Evolutionary conservation across 1,284 basidiomycete species (phyloP).

Genomic region (Xerocomus cyaneibrunnescens): DNA sequence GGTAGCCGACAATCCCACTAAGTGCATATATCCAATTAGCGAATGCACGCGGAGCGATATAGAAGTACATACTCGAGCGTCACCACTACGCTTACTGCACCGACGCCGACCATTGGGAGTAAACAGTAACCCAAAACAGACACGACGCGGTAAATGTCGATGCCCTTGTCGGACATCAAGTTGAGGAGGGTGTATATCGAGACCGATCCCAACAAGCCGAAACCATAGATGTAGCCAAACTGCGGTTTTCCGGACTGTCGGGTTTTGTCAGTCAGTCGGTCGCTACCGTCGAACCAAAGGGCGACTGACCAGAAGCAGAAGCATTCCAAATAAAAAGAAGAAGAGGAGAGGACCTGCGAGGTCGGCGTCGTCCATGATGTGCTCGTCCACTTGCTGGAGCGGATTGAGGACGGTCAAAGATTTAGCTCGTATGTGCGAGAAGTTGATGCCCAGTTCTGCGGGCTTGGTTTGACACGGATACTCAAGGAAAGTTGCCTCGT

Average conservation of each 20-base stretch:
- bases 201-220: conserved; percentile 91
- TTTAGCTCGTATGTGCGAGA: conserved; percentile 93
- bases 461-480: conserved; percentile 1
- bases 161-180: conserved; percentile 94
- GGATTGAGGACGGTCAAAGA: conserved; percentile 96
- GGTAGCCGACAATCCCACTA: conserved; percentile 81
- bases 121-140: conserved; percentile 98
- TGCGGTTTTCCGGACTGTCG: conserved; percentile 94
- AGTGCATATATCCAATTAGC: conserved; percentile 14
- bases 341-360: conserved; percentile 96
- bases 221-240: conserved; percentile 99
- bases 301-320: conserved; percentile 82
- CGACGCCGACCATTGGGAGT: conserved; percentile 95
- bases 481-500: neutral
- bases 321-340: conserved; percentile 91
- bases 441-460: conserved; percentile 95
- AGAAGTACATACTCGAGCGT: conserved; percentile 77
- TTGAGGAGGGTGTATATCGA: conserved; percentile 96
- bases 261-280: neutral
- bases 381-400: conserved; percentile 81
- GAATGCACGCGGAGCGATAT: neutral
- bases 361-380: conserved; percentile 99
- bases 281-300: neutral
- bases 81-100: conserved; percentile 84
- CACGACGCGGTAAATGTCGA: conserved; percentile 95